Conservation (phyloP, 2,329 filamentous ascomycete genomes). For the Colletotrichum noveboracense region DNA sequence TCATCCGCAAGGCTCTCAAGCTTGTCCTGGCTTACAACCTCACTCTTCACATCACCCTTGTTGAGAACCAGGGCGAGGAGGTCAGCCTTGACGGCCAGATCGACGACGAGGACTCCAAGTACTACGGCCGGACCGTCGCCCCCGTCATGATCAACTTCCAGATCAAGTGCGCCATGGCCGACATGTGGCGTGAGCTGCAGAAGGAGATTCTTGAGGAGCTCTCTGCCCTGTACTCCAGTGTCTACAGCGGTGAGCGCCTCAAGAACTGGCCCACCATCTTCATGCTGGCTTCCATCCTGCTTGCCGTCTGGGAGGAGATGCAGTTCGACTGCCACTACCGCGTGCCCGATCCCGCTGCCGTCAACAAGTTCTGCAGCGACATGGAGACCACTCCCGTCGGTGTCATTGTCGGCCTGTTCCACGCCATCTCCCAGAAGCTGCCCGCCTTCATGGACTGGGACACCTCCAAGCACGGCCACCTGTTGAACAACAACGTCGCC, state of each 20-base stretch:
- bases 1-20: constrained; percentile 95
- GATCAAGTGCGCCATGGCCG: constrained; percentile 95
- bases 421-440: constrained; percentile 96
- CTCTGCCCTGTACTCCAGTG: constrained; percentile 91
- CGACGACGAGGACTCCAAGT: constrained; percentile 84
- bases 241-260: constrained; percentile 95
- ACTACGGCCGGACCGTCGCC: constrained; percentile 86
- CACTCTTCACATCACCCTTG: constrained; percentile 91
- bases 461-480: constrained; percentile 85
- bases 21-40: constrained; percentile 95
- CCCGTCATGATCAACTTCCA: constrained; percentile 99
- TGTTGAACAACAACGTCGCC: constrained; percentile 88
- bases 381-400: constrained; percentile 97
- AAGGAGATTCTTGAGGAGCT: constrained; percentile 96
- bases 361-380: constrained; percentile 93
- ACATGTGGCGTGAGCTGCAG: constrained; percentile 97
- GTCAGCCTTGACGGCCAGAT: constrained; percentile 81
- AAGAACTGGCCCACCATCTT: constrained; percentile 99
- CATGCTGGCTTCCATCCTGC: constrained; percentile 90
- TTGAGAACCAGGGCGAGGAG: constrained; percentile 86
- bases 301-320: constrained; percentile 98
- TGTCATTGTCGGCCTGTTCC: constrained; percentile 95
- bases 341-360: constrained; percentile 80
- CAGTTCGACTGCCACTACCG: constrained; percentile 98
- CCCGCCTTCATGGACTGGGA: constrained; percentile 95